Evolutionary conservation across 371 early-diverging fungal species (phyloP), one percentile per base, ranked within the genome.

Genomic region (Mucor indicus): DNA sequence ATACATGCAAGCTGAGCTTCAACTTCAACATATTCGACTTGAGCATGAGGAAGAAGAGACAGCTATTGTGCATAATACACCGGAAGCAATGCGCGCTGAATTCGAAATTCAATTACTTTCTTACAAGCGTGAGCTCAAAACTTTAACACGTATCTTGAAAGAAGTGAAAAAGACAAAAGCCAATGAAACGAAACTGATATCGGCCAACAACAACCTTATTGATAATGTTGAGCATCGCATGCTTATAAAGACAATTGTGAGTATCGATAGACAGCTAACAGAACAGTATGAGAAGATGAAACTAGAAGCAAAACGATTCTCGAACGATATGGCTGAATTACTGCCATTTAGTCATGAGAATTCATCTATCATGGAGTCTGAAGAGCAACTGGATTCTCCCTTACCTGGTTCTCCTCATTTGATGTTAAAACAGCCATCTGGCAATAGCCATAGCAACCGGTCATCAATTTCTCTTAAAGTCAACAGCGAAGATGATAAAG

Each of bases 211-310:
- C 15, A 38, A 20, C 27, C 19, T 44, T 12, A 30, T 30, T 5
- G 24, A 19, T 22, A 33, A 39, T 22, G 48, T 37, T 10, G 62
- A 62, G 19, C 47, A 62, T 19, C 39, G 22, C 20, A 53, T 53
- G 5, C 10, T 62, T 13, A 33, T 62, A 27, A 53, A 54, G n/a
- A 53, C 38, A 21, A 36, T 58, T 10, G 47, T 45, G 7, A 30
- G 22, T 4, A 16, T 62, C 3, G 62, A 62, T 10, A 53, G 54
- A 20, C 62, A 62, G 24, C 20, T 62, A 3, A 53, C 42, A 15
- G 62, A 62, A 7, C 58, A 62, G 15, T 47, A 58, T n/a, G 58
- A 62, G 15, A 45, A 44, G 31, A 36, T 57, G 5, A 49, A 37
- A 22, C 2, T 43, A 2, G 51, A 57, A 41, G 54, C 50, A 17